Evolutionary conservation across 2,329 filamentous ascomycete species (phyloP), one percentile per base, ranked within the genome.

Genomic region (Torrubiellomyces zombiae): DNA sequence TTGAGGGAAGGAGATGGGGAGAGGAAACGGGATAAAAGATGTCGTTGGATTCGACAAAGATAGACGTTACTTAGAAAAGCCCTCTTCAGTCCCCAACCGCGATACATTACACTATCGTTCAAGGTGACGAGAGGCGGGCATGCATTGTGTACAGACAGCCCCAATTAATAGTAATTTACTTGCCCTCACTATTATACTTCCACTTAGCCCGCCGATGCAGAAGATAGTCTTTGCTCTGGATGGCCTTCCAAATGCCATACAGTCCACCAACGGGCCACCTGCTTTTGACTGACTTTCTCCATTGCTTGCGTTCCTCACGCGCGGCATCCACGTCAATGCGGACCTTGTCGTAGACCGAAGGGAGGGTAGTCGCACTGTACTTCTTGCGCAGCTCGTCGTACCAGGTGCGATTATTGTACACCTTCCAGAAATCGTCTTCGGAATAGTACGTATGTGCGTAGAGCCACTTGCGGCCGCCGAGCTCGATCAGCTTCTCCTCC

Each of bases 361-460:
- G 75, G 37, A 81, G 49, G 6, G 58, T 56, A 1, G 52, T 54
- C 9, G 75, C 76, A 23, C 58, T 45, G 47, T 77, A 81, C 42
- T 74, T 76, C 14, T 41, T 32, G 10, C 76, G 55, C 36, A 82
- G 51, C 2, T 41, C 53, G 16, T 77, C 63, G 44, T 82, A 81
- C 60, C 61, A 68, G 12, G 43, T 38, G 21, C 54, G 48, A 28
- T 57, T 58, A 43, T 57, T 58, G 44, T 79, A 79, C 25, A 71
- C 55, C 17, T 51, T 39, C 72, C 73, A 79, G 49, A 79, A 82
- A 41, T 78, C 68, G 1, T 62, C 53, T 41, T 77, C 65, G n/a
- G 65, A 62, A 47, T 89, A 89, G 53, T 83, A 91, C 0, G 79
- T 76, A 40, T 86, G 77, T 3, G 81, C 80, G 48, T 92, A 91